A percentile compares a stretch with the other conserved stretches of the same genome.
Evolutionary conservation across 2,329 filamentous ascomycete genomes (phyloP).

Genomic region (Phialophora verrucosa): DNA sequence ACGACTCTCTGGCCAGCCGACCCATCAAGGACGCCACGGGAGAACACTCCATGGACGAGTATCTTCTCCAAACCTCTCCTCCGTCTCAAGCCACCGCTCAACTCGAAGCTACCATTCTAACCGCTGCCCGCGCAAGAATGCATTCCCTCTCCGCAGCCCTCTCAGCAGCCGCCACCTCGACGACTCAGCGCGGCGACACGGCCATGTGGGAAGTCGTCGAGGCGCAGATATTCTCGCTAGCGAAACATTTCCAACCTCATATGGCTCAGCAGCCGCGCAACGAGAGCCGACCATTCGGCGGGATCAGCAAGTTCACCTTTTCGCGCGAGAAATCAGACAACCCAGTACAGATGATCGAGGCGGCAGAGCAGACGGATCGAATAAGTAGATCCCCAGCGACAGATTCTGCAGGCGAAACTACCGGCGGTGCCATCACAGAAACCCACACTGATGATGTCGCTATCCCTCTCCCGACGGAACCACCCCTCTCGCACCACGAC

Average conservation of each 20-base stretch:
- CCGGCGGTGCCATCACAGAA: neutral
- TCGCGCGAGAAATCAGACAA: constrained; percentile 21
- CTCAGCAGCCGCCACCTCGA: constrained; percentile 24
- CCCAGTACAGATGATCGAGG: constrained; percentile 20
- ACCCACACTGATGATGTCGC: too few relatives aligned
- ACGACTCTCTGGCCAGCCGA: neutral
- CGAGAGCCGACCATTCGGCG: neutral
- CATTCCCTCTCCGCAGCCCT: constrained; percentile 22
- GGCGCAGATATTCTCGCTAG: constrained; percentile 32
- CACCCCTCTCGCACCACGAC: neutral
- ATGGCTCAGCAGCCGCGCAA: neutral
- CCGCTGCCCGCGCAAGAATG: constrained; percentile 21
- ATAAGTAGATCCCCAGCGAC: neutral
- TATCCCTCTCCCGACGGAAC: neutral
- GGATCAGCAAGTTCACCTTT: constrained; percentile 18
- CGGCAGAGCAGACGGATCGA: constrained; percentile 12
- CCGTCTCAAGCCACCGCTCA: neutral
- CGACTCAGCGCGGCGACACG: constrained; percentile 27
- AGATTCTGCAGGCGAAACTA: neutral
- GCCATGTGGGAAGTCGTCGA: constrained; percentile 35
- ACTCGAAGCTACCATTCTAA: constrained; percentile 6
- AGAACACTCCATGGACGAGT: neutral
- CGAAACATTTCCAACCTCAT: constrained; percentile 18
- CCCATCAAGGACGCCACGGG: neutral
- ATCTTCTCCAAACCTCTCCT: neutral